Conservation (phyloP, 2,329 filamentous ascomycete genomes). For the Alternaria novae-zelandiae region DNA sequence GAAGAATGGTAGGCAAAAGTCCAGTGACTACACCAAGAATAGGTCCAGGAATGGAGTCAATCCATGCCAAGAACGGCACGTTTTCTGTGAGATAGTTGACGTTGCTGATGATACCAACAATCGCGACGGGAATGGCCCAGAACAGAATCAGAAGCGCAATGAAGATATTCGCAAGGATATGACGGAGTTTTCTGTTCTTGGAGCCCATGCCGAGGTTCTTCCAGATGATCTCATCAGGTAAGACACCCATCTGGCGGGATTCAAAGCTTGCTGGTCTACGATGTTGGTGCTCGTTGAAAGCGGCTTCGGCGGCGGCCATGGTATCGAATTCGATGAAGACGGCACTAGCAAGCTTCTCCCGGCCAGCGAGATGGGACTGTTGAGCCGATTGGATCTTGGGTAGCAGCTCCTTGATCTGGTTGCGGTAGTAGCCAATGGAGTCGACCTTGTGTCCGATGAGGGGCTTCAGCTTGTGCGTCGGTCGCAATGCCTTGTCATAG, state of each 20-base stretch:
- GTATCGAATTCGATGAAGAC: conserved; percentile 88
- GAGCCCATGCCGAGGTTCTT: conserved; percentile 51
- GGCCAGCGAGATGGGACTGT: conserved; percentile 68
- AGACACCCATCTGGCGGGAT: conserved; percentile 52
- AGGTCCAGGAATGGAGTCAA: conserved; percentile 48
- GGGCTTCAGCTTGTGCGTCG: conserved; percentile 49
- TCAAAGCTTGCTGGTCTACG: conserved; percentile 28
- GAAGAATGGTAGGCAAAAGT: conserved; percentile 52
- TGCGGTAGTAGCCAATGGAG: conserved; percentile 84
- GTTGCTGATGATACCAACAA: conserved; percentile 53
- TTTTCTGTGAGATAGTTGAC: conserved; percentile 50
- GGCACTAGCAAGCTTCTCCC: conserved; percentile 71
- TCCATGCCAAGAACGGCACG: conserved; percentile 51
- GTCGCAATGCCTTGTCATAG: conserved; percentile 67
- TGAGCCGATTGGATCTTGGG: conserved; percentile 74
- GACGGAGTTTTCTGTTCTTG: conserved; percentile 37
- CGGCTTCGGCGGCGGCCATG: conserved; percentile 82
- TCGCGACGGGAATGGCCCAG: conserved; percentile 53
- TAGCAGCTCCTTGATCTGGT: conserved; percentile 73
- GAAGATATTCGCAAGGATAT: conserved; percentile 44
- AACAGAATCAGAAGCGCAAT: conserved; percentile 53
- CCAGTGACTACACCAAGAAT: conserved; percentile 55
- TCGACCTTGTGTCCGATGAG: conserved; percentile 58
- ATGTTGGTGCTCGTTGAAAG: conserved; percentile 54
- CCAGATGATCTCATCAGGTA: conserved; percentile 57